These are phyloP conservation scores for Scenedesmus sp. DNA, from an alignment of 163 green algal species.

Conservation along the genomic window DNA sequence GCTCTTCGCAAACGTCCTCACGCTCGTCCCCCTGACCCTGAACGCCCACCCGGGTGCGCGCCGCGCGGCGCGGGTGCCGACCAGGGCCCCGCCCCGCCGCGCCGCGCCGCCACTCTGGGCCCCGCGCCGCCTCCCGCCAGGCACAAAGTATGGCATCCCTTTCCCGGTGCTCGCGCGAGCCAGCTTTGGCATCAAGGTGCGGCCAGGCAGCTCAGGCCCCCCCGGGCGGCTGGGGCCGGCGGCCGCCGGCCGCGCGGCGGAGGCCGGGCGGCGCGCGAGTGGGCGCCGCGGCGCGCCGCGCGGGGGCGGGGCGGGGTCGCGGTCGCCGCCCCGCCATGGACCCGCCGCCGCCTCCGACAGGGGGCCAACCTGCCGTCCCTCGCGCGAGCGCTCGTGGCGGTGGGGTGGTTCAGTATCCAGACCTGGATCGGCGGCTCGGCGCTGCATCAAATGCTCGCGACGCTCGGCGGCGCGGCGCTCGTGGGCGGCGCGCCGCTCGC, in stretches of 20 bases:
- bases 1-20: slow-evolving; percentile 74
- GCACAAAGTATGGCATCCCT: slow-evolving; percentile 75
- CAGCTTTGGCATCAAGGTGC: slow-evolving; percentile 73
- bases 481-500: slow-evolving; percentile 15
- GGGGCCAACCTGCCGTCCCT: slow-evolving; percentile 74
- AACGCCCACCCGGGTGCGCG: slow-evolving; percentile 75
- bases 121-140: too few relatives aligned
- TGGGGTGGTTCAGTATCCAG: slow-evolving; percentile 86
- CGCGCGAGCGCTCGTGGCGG: slow-evolving; percentile 72
- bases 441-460: slow-evolving; percentile 62
- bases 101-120: too few relatives aligned
- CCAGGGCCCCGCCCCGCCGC: too few relatives aligned
- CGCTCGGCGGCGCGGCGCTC: slow-evolving; percentile 14
- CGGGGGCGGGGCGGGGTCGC: too few relatives aligned
- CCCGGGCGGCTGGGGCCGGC: too few relatives aligned
- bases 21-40: slow-evolving; percentile 79
- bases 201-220: too few relatives aligned
- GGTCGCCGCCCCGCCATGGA: too few relatives aligned
- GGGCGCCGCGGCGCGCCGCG: too few relatives aligned
- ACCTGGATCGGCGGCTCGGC: slow-evolving; percentile 69
- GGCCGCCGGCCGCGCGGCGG: too few relatives aligned
- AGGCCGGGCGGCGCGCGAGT: too few relatives aligned
- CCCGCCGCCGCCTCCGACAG: too few relatives aligned
- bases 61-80: too few relatives aligned
- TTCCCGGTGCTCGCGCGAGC: slow-evolving; percentile 79